phyloP scores from a whole-genome alignment of 202 grass and related monocot species.

The Saccharum hybrid region DNA sequence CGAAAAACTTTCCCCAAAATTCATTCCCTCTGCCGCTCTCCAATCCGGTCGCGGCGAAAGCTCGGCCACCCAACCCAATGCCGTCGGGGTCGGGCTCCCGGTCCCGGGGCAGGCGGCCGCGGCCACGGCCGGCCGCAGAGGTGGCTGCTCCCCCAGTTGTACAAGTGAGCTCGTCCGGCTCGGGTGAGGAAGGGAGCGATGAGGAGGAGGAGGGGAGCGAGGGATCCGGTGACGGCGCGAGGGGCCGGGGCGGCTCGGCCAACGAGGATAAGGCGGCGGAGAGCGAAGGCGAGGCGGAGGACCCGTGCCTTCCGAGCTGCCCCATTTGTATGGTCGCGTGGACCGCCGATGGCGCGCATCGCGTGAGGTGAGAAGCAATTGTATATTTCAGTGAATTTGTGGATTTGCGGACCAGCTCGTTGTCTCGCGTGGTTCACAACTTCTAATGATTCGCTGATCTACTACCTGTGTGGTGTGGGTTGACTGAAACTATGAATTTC shows the following conservation, averaged over 20 bases:
- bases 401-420: not conserved
- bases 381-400: not conserved
- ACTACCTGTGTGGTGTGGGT: not conserved
- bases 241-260: slow-evolving; percentile 15
- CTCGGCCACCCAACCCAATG: slow-evolving; percentile 32
- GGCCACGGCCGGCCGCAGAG: not conserved
- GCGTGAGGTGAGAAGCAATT: slow-evolving; percentile 64
- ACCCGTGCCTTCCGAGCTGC: slow-evolving; percentile 54
- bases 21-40: not conserved
- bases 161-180: slow-evolving; percentile 30
- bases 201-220: slow-evolving; percentile 24
- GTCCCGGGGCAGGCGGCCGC: not conserved
- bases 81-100: slow-evolving; percentile 27
- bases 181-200: not conserved
- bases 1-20: too few species aligned
- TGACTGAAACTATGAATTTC: not conserved
- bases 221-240: slow-evolving; percentile 23
- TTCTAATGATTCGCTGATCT: slow-evolving; percentile 5
- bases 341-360: slow-evolving; percentile 74
- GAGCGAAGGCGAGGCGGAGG: slow-evolving; percentile 34
- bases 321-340: slow-evolving; percentile 75
- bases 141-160: not conserved
- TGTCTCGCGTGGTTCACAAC: not conserved
- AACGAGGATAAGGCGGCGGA: not conserved
- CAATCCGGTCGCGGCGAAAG: not conserved